A percentile compares a stretch with the other conserved stretches of the same genome.
Conservation (phyloP, 352 stramenopile species). For the Pythium diclinum region DNA sequence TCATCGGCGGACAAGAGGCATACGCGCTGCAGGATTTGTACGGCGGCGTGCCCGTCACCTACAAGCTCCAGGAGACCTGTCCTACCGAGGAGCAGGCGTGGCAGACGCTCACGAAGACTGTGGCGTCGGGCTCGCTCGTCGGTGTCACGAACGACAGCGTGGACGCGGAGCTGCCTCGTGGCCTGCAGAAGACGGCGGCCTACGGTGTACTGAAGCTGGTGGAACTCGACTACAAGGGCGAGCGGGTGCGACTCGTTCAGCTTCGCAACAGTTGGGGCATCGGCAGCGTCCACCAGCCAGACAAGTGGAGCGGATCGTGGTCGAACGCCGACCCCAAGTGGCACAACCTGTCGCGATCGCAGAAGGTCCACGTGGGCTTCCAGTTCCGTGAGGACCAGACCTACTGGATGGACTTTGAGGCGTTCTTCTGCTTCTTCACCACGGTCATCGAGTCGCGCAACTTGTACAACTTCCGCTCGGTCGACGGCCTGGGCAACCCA, state of each 20-base stretch:
- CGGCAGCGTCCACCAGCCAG: constrained; percentile 50
- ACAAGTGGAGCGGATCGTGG: constrained; percentile 72
- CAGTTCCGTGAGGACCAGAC: constrained; percentile 78
- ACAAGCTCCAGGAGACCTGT: constrained; percentile 66
- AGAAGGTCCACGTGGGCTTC: constrained; percentile 76
- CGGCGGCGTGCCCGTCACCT: constrained; percentile 62
- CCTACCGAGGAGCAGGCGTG: constrained; percentile 56
- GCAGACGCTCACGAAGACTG: constrained; percentile 38
- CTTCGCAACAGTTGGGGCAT: constrained; percentile 82
- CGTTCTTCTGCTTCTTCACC: constrained; percentile 79
- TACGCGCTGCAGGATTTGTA: constrained; percentile 78
- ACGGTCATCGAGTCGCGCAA: constrained; percentile 76
- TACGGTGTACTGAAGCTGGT: constrained; percentile 78
- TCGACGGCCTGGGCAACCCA: constrained; percentile 62
- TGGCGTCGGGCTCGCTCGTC: constrained; percentile 64
- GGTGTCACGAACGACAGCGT: constrained; percentile 73
- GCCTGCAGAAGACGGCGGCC: constrained; percentile 61
- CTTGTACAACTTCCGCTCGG: constrained; percentile 78
- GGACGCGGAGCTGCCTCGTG: constrained; percentile 53
- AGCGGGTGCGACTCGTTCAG: constrained; percentile 57
- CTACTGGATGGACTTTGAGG: constrained; percentile 81
- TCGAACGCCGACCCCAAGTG: constrained; percentile 67
- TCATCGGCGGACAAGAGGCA: constrained; percentile 84
- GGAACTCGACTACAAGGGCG: constrained; percentile 63
- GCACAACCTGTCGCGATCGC: constrained; percentile 63